Evolutionary conservation across 2,329 filamentous ascomycete genomes (phyloP).

Genomic region (Epichloe festucae): DNA sequence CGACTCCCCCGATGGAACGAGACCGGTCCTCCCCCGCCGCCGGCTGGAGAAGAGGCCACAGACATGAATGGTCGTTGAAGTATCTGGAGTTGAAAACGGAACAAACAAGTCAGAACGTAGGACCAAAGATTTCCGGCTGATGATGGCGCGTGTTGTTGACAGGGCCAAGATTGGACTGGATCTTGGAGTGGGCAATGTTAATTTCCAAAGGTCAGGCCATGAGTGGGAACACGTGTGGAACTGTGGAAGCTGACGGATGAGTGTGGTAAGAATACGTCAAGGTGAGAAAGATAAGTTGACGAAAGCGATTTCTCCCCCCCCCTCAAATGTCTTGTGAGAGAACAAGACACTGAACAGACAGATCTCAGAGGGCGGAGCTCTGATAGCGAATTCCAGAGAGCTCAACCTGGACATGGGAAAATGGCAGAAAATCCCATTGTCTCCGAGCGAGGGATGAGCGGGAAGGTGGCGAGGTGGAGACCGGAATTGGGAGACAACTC

Average conservation of each 20-base stretch:
- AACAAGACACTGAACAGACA: background rate
- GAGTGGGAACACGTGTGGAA: background rate
- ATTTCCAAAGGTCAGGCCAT: background rate
- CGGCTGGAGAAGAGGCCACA: slow-evolving; percentile 2
- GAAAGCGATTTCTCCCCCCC: too few relatives aligned
- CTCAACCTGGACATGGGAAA: background rate
- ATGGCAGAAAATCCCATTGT: background rate
- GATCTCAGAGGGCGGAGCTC: background rate
- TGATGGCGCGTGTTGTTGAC: background rate
- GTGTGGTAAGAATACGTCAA: background rate
- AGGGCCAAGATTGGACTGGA: background rate
- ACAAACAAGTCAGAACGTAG: background rate
- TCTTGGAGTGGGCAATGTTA: background rate
- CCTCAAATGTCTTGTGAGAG: background rate
- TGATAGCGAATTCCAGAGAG: background rate
- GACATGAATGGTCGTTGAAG: slow-evolving; percentile 4
- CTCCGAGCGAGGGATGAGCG: background rate
- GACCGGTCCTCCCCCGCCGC: background rate
- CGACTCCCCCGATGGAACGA: background rate
- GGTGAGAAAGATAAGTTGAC: background rate
- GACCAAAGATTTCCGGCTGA: background rate
- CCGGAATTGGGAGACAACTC: background rate
- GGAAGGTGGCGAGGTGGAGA: background rate
- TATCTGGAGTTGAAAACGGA: background rate
- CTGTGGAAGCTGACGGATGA: background rate